Evolutionary conservation across 208 protist genomes (phyloP), one percentile per base, ranked within the genome.

Genomic region (Crithidia sp.): DNA sequence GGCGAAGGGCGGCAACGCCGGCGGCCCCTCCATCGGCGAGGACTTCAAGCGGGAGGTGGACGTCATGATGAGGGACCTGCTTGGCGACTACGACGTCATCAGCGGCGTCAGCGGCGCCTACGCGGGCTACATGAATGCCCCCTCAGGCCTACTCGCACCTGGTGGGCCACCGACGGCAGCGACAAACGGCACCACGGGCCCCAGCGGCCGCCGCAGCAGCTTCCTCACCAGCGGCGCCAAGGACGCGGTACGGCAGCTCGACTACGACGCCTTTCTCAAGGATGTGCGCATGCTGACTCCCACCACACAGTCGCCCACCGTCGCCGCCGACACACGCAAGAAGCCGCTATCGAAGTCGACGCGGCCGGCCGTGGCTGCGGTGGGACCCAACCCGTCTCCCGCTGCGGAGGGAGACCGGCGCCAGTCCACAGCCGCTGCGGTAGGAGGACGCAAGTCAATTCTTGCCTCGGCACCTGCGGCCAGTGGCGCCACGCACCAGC

Each of bases 41-140:
- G 76, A 83, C 39, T 81, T 83, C 49, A 82, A 83, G 58, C 66
- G 77, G 19, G 82, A 83, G 52, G 77, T 86, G n/a, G 82, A 83
- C 47, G 67, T 74, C 16, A 28, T 86, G 62, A 76, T 83, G 74
- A 71, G 59, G 52, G 74, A 66, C n/a, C 16, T 80, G 36, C 19
- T 84, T 14, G 74, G 65, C 57, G 65, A 63, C 59, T 78, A 77
- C 54, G 55, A 76, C 57, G 9, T 73, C 44, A 58, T 39, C 0
- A 28, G 50, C 54, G 40, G 67, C 17, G 50, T 58, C 44, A 60
- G 37, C 2, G 36, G 41, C 13, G 53, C 12, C 13, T 40, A 17
- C 9, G 37, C 47, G n/a, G 47, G 49, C 6, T 62, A 62, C 43
- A 64, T 19, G 44, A 69, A 13, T 9, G n/a, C 47, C 7, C 37